Base-by-base conservation (phyloP, 192 early-diverging fungal genomes). In the Rhizophagus sp. region DNA sequence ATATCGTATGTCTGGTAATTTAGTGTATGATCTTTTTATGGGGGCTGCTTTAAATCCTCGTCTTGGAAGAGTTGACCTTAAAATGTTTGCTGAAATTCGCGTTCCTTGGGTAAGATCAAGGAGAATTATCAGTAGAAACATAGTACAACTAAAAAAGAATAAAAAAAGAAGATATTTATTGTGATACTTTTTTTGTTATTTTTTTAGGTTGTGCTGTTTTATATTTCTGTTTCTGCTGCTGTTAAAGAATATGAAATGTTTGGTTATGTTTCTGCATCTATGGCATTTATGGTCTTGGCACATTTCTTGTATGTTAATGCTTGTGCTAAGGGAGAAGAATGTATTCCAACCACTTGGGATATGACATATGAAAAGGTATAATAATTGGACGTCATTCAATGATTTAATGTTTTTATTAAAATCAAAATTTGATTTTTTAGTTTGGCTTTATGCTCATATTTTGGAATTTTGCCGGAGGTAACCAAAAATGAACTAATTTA, bases 1-100 rank as follows among this genome's bases (percentile, higher is more conserved):
- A 24, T 87, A 89, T 69, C 85, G 88, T 79, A 88, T 91, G 88
- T 89, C 89, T 57, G 88, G 88, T 15, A 72, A 86, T 77, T 64
- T 88, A 36, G 73, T 88, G 61, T 88, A 88, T 57, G 87, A 88
- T 61, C 82, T 79, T 65, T 88, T 88, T 70, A 88, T 88, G 87
- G 87, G 87, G 30, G 85, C 82, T 63, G 65, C 65, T 47, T 76
- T 88, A 25, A 88, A 88, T 76, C 87, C 87, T 33, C 83, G 87
- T 33, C 78, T 88, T 75, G 85, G 87, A 15, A 78, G 64, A 52
- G 61, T 88, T 17, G 87, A 88, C 67, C 78, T 88, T 22, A 88
- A 88, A 81, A 86, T 88, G 80, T 88, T 85, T 85, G 87, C 84
- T 73, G 87, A 88, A 63, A 84, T 82, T 66, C 81, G 87, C 64